Base-by-base conservation (phyloP, 768 basidiomycete species). In the Kwoniella sp. region DNA sequence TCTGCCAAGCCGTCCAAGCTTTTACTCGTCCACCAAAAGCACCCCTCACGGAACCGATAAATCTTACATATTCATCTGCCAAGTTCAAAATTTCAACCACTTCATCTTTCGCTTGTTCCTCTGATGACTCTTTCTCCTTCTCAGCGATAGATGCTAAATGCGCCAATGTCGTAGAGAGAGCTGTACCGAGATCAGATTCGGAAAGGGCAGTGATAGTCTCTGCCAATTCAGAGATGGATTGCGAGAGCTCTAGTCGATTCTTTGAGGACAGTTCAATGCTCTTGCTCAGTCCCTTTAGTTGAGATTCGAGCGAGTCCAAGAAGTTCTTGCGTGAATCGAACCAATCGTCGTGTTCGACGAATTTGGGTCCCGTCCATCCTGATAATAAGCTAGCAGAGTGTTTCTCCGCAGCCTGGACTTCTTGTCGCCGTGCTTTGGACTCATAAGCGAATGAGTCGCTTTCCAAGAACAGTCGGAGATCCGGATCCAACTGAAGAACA, bases 61-160 rank as follows among this genome's bases (percentile, higher is more conserved):
- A 83, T 55, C 95, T 84, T n/a, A 92, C 86, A 76, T 98, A 98
- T 79, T 96, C 93, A 73, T 98, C 95, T 51, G 87, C 91, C 52
- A 90, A 90, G 55, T 86, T 87, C 84, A 93, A 83, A 27, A 98
- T 77, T 0, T 89, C 88, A 29, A 86, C 82, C 71, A 93, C 85
- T 76, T 99, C 95, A 65, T 89, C 88, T 68, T 89, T 88, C 0
- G 90, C 85, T 75, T 94, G 91, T 12, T 83, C 82, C 56, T 83
- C 87, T 71, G 90, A 88, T 5, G 88, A 66, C 52, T 92, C 90
- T 69, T 90, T 88, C 13, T 87, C 86, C 64, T 86, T 88, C 24
- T 83, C 83, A 69, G 91, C 86, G 4, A 96, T 85, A 7, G 88
- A 88, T 0, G 88, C 88, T 17, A 97, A 81, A 17, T 86, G 84